Percentiles rank a stretch among this genome's conserved stretches.
Conservation (phyloP, 352 stramenopile genomes). For the Salisapilia sapeloensis region DNA sequence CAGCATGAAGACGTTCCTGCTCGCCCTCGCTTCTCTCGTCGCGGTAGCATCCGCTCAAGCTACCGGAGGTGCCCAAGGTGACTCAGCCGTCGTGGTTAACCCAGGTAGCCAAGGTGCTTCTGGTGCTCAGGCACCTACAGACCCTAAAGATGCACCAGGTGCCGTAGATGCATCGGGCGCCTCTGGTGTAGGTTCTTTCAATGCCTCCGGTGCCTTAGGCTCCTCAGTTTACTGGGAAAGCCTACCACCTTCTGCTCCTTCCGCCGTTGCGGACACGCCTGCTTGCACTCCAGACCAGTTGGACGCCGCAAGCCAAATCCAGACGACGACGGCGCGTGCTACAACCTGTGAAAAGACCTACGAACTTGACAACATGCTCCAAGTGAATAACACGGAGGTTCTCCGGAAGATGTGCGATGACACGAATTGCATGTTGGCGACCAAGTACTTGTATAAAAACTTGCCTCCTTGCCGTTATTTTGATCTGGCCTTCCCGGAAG, state of each 20-base stretch:
- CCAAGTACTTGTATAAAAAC: conserved; percentile 36
- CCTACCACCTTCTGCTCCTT: conserved; percentile 8
- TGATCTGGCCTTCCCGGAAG: conserved; percentile 26
- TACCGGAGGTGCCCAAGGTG: no score
- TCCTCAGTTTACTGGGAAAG: no score
- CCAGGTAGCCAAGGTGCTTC: no score
- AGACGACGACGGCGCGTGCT: conserved; percentile 35
- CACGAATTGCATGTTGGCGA: conserved; percentile 21
- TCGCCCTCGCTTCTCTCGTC: no score
- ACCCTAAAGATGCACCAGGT: no score
- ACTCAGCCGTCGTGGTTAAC: no score
- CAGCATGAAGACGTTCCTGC: no score
- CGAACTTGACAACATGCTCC: conserved; percentile 29
- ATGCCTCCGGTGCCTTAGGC: no score
- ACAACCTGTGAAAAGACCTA: conserved; percentile 24
- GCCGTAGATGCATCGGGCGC: no score
- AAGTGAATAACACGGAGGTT: conserved; percentile 9
- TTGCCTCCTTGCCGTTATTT: conserved; percentile 44
- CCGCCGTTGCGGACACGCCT: conserved; percentile 16
- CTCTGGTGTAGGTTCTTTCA: no score
- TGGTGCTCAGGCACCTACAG: no score
- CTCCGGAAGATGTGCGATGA: conserved; percentile 24
- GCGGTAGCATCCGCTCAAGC: no score
- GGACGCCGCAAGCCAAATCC: conserved; percentile 10
- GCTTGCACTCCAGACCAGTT: conserved; percentile 24